Evolutionary conservation across 225 moss, liverwort and hornwort species (phyloP), one percentile per base, ranked within the genome.

Genomic region (Pseudisothecium myosuroides): DNA sequence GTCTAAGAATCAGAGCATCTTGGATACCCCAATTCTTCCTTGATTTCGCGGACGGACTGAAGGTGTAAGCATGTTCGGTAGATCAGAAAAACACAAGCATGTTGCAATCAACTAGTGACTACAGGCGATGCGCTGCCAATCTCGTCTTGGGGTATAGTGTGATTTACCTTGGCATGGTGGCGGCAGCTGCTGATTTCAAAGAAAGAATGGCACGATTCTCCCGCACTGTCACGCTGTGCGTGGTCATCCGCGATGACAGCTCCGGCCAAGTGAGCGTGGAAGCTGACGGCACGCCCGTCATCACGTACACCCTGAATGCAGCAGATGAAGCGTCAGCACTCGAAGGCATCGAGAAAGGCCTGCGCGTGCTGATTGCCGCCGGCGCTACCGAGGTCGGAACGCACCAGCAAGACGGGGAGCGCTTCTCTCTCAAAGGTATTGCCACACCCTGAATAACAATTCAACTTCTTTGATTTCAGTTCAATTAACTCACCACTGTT

Each of bases 381-480:
- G 98, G 97, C 4, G 98, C 98, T 24, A 84, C 74, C 7, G 96
- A 96, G 83, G 89, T 98, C 24, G 98, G 98, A 79, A 94, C 93
- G 10, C 88, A 96, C 54, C 97, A 96, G 59, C 78, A 90, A 29
- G 93, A 93, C 26, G 96, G 96, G 29, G 94, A 96, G 78, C 94
- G 92, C 11, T 93, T 98, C 71, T 36, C 81, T 26, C 71, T 91
- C 47, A 36, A 85, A 85, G 90, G 89, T 92, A 86, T 2, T 34
- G 41, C 13, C 39, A 63, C 34, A 62, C 45, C 73, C 52, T 55
- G 27, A 61, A 66, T 36, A 58, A 50, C 49, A 82, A 22, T 47
- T 65, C 58, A 10, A 14, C 23, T 54, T 54, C 27, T 13, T 55
- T 58, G 55, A 37, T 63, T 28, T 32, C 18, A 36, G 16, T 19